Base-by-base conservation (phyloP, 345 rosid species). In the Litchi chinensis region DNA sequence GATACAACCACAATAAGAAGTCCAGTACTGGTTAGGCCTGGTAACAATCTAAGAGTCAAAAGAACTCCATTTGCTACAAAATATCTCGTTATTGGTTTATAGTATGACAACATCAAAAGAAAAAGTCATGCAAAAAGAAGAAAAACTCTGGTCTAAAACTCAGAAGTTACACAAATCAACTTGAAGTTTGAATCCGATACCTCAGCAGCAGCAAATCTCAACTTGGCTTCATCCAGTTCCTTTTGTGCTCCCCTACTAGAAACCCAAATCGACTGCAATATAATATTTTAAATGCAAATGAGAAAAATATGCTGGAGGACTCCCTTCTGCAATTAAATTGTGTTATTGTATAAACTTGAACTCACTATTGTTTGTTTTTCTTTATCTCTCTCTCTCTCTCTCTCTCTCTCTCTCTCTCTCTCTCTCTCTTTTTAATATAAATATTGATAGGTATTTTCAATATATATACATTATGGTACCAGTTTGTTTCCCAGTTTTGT, bases 131-230 rank as follows among this genome's bases (percentile, higher is more conserved):
- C 10, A 12, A 62, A 40, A 50, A 26, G 52, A 39, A 24, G 60
- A 40, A 18, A 19, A 75, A 22, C 16, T 71, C 57, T 18, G 21
- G 41, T 46, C 37, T 43, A 40, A 26, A 57, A 57, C 74, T 73
- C 65, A n/a, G 57, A 65, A 73, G 56, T 46, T 77, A 68, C 22
- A 44, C n/a, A 46, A 69, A 57, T 21, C 9, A 66, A 65, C 50
- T 65, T 22, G n/a, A 73, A 75, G 66, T 24, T 43, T 40, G 68
- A 44, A 56, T 68, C 32, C 63, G 71, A 69, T 82, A 96, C 98
- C 98, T 94, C 99, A 0, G 97, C 98, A 66, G 98, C 98, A 74
- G 98, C 99, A 88, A 93, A 96, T 87, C 97, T 90, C 89, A 94
- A 79, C 85, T 90, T 93, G 68, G 94, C 97, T 82, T 96, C 98